These are phyloP conservation scores for Tetrahymena thermophila DNA, from an alignment of 73 alveolate species.

Conservation along the genomic window DNA sequence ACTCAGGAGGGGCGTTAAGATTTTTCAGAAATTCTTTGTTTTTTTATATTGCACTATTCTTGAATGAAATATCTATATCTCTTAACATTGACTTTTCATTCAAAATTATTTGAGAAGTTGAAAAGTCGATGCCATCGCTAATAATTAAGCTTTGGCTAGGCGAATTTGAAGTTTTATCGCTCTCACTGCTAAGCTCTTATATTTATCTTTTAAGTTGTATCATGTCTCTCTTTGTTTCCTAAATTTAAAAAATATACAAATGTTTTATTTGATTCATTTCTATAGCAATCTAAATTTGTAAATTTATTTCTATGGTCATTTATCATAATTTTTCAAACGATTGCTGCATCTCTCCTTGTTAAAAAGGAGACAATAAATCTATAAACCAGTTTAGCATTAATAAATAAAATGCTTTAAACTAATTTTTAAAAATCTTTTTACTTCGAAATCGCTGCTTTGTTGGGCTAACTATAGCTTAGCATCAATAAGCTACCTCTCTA, in stretches of 20 bases:
- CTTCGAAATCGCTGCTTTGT: not conserved
- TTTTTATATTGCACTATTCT: not conserved
- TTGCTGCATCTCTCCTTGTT: not conserved
- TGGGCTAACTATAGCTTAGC: not conserved
- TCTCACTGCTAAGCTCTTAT: not conserved
- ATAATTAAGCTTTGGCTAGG: not conserved
- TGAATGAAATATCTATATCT: not conserved
- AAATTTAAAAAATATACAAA: not conserved
- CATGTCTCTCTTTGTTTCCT: not conserved
- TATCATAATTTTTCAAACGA: not conserved
- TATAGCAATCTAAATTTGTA: not conserved
- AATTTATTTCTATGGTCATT: not conserved
- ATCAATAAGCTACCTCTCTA: not conserved
- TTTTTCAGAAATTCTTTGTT: not conserved
- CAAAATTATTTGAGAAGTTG: not conserved
- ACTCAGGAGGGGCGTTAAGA: not conserved
- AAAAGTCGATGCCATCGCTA: not conserved
- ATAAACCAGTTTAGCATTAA: too few species aligned
- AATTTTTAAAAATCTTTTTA: not conserved
- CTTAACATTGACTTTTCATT: not conserved
- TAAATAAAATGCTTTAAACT: too few species aligned
- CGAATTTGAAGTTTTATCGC: not conserved
- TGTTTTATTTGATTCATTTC: not conserved
- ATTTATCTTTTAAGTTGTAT: not conserved
- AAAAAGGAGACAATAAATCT: not conserved